Conservation (phyloP, 2,329 filamentous ascomycete species). For the Neonectria sp. region DNA sequence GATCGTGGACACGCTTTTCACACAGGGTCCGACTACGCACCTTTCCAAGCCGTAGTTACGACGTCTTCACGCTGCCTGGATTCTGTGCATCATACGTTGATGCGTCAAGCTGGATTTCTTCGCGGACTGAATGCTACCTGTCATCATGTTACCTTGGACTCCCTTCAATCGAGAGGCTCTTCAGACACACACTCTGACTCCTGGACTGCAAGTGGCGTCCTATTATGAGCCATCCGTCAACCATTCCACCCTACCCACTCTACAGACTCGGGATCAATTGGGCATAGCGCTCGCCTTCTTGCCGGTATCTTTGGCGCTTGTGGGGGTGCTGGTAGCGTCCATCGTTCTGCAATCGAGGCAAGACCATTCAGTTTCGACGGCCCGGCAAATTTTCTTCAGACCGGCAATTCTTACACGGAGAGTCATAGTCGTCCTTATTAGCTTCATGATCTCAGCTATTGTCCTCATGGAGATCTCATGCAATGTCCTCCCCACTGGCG, state of each 20-base stretch:
- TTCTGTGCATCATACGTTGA: constrained; percentile 14
- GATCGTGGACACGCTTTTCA: not conserved
- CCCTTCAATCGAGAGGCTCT: not conserved
- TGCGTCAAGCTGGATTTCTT: not conserved
- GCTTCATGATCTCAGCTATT: constrained; percentile 6
- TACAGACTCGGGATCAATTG: not conserved
- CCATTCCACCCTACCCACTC: not conserved
- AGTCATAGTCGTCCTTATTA: not conserved
- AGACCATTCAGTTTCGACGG: not conserved
- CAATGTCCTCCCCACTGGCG: not conserved
- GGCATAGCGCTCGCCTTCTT: constrained; percentile 8
- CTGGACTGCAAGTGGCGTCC: not conserved
- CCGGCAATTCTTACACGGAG: constrained; percentile 8
- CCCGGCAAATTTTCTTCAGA: not conserved
- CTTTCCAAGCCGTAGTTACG: not conserved
- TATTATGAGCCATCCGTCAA: not conserved
- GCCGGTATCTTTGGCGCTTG: not conserved
- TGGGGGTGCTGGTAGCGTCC: not conserved
- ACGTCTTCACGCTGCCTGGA: constrained; percentile 8
- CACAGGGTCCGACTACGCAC: not conserved
- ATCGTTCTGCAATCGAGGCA: not conserved
- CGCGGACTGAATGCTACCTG: constrained; percentile 7
- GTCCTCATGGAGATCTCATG: constrained; percentile 16
- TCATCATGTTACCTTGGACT: constrained; percentile 5
- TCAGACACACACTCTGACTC: constrained; percentile 9